A percentile compares a stretch with the other conserved stretches of the same genome.
These are phyloP conservation scores for Salix purpurea DNA, from an alignment of 345 rosid species.

Conservation along the genomic window DNA sequence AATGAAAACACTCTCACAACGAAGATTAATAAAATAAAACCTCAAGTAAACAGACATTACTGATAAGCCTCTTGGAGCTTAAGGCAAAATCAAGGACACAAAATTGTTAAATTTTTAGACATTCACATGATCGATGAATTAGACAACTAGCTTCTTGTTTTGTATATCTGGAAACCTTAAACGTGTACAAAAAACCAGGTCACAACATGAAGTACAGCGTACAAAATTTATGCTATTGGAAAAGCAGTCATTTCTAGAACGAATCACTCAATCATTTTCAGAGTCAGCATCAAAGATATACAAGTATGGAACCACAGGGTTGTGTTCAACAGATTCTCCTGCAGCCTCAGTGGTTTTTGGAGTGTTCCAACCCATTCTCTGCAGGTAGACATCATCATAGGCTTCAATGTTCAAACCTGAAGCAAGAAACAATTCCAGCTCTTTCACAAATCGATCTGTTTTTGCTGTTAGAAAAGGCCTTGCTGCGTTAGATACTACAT, in stretches of 20 bases:
- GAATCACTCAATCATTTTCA: constrained; percentile 30
- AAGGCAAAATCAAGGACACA: too few species aligned
- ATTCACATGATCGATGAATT: too few species aligned
- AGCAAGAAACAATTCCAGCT: constrained; percentile 68
- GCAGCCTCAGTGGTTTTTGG: constrained; percentile 14
- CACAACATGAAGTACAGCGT: not conserved
- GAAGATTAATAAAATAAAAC: too few species aligned
- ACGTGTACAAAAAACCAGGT: not conserved
- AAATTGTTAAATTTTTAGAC: too few species aligned
- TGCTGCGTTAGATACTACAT: constrained; percentile 46
- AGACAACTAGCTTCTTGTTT: not conserved
- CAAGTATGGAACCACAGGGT: constrained; percentile 36
- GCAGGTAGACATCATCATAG: constrained; percentile 59
- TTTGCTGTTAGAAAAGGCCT: constrained; percentile 61
- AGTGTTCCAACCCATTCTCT: constrained; percentile 38
- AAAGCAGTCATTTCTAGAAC: not conserved
- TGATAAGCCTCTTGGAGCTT: too few species aligned
- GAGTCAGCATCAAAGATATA: constrained; percentile 52
- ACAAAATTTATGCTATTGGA: too few species aligned
- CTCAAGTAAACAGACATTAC: not conserved
- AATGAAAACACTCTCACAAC: too few species aligned
- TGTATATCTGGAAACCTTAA: not conserved
- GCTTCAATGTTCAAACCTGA: constrained; percentile 67
- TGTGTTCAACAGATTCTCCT: constrained; percentile 17
- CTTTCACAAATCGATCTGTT: constrained; percentile 56